Conservation (phyloP, 2,329 filamentous ascomycete genomes). For the Neonectria neomacrospora region DNA sequence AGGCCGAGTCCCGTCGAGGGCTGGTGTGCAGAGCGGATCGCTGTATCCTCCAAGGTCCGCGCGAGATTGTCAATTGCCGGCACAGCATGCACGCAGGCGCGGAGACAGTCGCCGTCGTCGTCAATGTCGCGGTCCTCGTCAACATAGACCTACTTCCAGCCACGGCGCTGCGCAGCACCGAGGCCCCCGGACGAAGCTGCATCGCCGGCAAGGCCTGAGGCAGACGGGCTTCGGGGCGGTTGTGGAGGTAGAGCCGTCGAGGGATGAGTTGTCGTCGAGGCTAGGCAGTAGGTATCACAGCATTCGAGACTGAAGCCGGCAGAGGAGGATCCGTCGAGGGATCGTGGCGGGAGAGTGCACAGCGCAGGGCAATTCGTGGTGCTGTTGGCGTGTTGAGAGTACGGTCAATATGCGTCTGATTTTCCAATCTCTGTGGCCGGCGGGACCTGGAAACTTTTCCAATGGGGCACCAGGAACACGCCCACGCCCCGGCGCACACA, state of each 20-base stretch:
- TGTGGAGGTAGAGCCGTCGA: conserved; percentile 10
- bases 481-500: neutral
- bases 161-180: conserved; percentile 58
- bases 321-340: neutral
- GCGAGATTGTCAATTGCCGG: conserved; percentile 46
- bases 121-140: conserved; percentile 28
- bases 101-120: conserved; percentile 23
- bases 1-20: conserved; percentile 68
- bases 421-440: conserved; percentile 35
- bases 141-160: conserved; percentile 42
- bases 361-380: conserved; percentile 10
- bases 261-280: conserved; percentile 4
- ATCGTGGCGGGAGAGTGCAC: conserved; percentile 1
- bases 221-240: conserved; percentile 19
- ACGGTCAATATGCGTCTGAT: conserved; percentile 21
- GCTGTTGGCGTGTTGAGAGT: conserved; percentile 16
- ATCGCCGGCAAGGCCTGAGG: conserved; percentile 49
- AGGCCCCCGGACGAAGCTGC: conserved; percentile 66
- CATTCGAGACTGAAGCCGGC: conserved; percentile 7
- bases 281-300: conserved; percentile 5
- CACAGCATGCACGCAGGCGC: conserved; percentile 48
- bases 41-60: conserved; percentile 49
- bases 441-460: conserved; percentile 46
- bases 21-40: conserved; percentile 56
- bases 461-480: conserved; percentile 18